Conservation (phyloP, 768 basidiomycete genomes). For the Nidularia sp. region DNA sequence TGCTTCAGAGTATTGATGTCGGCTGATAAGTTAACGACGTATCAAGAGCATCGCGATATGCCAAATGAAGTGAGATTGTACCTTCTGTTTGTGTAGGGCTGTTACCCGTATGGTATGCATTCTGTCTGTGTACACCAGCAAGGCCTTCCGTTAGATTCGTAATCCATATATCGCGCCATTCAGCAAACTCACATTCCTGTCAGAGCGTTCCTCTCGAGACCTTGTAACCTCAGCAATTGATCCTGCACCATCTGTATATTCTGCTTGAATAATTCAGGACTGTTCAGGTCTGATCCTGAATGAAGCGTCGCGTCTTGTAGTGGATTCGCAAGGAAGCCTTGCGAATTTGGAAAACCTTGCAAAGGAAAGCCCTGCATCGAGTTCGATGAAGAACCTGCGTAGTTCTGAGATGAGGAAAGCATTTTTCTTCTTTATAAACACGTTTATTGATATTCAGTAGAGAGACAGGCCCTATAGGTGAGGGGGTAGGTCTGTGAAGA, state of each 20-base stretch:
- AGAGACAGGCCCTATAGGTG: too few relatives aligned
- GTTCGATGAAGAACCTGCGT: too few relatives aligned
- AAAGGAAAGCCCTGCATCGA: too few relatives aligned
- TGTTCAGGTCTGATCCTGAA: constrained; percentile 47
- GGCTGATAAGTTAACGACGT: too few relatives aligned
- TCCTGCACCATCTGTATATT: constrained; percentile 46
- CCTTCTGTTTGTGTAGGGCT: constrained; percentile 55
- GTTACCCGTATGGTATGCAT: constrained; percentile 54
- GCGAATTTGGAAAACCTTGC: too few relatives aligned
- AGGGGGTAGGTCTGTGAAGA: too few relatives aligned
- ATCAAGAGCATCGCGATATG: too few relatives aligned
- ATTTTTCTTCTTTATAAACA: too few relatives aligned
- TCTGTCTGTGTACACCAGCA: constrained; percentile 33
- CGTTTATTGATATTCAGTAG: too few relatives aligned
- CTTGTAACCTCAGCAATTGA: constrained; percentile 44
- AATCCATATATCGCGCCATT: not conserved
- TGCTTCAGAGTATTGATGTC: constrained; percentile 37
- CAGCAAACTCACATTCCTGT: constrained; percentile 47
- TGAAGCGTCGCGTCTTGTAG: constrained; percentile 10
- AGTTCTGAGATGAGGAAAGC: too few relatives aligned
- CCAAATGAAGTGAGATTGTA: constrained; percentile 24
- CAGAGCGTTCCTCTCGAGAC: constrained; percentile 42
- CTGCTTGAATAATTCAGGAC: constrained; percentile 59
- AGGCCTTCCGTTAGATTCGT: not conserved
- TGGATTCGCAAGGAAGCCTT: too few relatives aligned